A percentile compares a stretch with the other conserved stretches of the same genome.
Conservation (phyloP, 495 filamentous ascomycete genomes). For the Lophiotrema nucula region DNA sequence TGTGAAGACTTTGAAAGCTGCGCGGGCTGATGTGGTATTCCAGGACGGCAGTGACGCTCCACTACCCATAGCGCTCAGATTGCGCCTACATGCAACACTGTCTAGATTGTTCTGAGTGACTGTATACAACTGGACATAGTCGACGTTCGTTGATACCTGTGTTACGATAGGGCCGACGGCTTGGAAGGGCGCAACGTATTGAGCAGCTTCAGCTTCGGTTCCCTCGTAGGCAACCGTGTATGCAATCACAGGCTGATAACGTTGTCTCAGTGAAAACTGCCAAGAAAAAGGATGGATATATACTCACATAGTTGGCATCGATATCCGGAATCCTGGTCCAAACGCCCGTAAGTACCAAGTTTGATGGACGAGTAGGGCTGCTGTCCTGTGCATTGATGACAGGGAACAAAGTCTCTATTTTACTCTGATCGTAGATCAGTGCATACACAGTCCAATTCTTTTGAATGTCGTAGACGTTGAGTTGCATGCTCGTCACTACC, state of each 20-base stretch:
- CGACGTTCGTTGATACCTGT: neutral
- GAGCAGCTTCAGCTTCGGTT: neutral
- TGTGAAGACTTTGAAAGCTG: slow-evolving; percentile 9
- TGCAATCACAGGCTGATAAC: slow-evolving; percentile 13
- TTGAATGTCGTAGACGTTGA: slow-evolving; percentile 37
- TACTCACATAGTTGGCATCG: slow-evolving; percentile 7
- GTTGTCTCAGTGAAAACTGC: too few species aligned
- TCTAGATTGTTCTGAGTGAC: slow-evolving; percentile 13
- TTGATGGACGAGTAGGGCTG: neutral
- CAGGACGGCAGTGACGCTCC: slow-evolving; percentile 6
- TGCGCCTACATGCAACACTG: neutral
- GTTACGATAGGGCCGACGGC: slow-evolving; percentile 3
- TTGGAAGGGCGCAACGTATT: slow-evolving; percentile 8
- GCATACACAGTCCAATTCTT: slow-evolving; percentile 9
- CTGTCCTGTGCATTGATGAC: slow-evolving; percentile 10
- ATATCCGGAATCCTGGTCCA: slow-evolving; percentile 2
- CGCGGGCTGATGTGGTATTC: neutral
- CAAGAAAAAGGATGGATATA: neutral
- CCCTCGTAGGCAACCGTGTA: slow-evolving; percentile 11
- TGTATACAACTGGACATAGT: slow-evolving; percentile 6
- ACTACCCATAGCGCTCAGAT: neutral
- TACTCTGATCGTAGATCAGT: slow-evolving; percentile 15
- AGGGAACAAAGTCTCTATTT: slow-evolving; percentile 12
- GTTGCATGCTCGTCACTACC: slow-evolving; percentile 61
- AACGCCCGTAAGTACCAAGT: slow-evolving; percentile 3